A percentile compares a stretch with the other conserved stretches of the same genome.
Conservation (phyloP, 768 basidiomycete species). For the Gloeophyllum trabeum region DNA sequence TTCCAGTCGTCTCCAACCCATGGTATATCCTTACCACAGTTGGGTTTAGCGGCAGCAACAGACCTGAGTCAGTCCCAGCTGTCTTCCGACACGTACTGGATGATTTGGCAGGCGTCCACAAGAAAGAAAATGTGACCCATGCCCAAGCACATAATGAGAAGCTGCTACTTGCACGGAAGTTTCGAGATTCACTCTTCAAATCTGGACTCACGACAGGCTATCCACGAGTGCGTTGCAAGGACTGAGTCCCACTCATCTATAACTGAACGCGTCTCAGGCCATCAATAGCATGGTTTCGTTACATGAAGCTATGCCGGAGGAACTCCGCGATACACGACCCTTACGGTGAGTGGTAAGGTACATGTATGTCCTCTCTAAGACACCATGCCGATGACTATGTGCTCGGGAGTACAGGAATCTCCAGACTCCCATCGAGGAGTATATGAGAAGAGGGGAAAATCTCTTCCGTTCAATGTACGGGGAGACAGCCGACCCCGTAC, state of each 20-base stretch:
- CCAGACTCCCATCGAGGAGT: conserved; percentile 29
- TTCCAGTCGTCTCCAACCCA: conserved; percentile 24
- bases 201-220: conserved; percentile 46
- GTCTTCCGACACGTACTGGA: conserved; percentile 39
- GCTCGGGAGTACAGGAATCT: conserved; percentile 35
- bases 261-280: conserved; percentile 20
- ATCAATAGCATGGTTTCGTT: conserved; percentile 48
- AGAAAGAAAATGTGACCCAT: conserved; percentile 8
- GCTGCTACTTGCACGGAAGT: conserved; percentile 33
- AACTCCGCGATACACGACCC: conserved; percentile 32
- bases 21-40: conserved; percentile 54
- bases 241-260: background rate
- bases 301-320: conserved; percentile 38
- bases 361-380: background rate
- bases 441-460: conserved; percentile 26
- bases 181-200: conserved; percentile 57
- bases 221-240: conserved; percentile 31
- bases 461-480: conserved; percentile 45
- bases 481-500: conserved; percentile 36
- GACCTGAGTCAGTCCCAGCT: conserved; percentile 42
- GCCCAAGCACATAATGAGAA: conserved; percentile 20
- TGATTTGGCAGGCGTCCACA: conserved; percentile 23
- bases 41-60: conserved; percentile 46
- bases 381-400: no score
- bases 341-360: conserved; percentile 27